Base-by-base conservation (phyloP, 352 stramenopile species). In the Pythium chondricola region DNA sequence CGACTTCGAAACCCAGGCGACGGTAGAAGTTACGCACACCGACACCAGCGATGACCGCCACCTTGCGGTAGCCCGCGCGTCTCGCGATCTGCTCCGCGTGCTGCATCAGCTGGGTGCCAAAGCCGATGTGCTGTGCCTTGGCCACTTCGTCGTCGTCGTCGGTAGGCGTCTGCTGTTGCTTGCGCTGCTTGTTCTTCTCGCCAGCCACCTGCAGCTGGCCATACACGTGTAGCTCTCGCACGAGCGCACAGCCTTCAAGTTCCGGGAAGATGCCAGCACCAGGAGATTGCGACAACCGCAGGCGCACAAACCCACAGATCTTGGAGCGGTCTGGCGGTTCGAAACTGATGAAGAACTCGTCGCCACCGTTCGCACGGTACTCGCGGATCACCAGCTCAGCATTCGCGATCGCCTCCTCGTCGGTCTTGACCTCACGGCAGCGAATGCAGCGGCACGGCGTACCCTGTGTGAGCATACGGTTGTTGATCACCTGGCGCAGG, bases 281-380 rank as follows among this genome's bases (percentile, higher is more conserved):
- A 18, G 82, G 58, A 2, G 69, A 77, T 27, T 65, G 27, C 8
- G 78, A 90, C 5, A 97, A 57, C 25, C 90, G 85, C 33, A 97
- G 65, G 2, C 88, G 74, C 17, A 81, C 67, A 63, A 97, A 97
- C 3, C 86, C 90, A 49, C 91, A 96, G 48, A 97, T 95, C 48
- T 89, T 95, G 26, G 74, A 76, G 27, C 80, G 59, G 48, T 97
- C 87, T 0, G 80, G 76, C 16, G 87, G 90, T 65, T 97, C 90
- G 33, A 95, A 97, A 56, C 78, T 95, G 27, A 97, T 74, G 52
- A 97, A 97, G 53, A 93, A 95, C 61, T 97, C 90, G 27, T 79
- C 62, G 4, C 83, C 90, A 14, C 84, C 81, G 43, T 93, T 94
- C 3, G 85, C 87, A 18, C 79, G 60, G 64, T 97, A 97, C 48